Base-by-base conservation (phyloP, 352 stramenopile genomes). In the Phytophthora pini region DNA sequence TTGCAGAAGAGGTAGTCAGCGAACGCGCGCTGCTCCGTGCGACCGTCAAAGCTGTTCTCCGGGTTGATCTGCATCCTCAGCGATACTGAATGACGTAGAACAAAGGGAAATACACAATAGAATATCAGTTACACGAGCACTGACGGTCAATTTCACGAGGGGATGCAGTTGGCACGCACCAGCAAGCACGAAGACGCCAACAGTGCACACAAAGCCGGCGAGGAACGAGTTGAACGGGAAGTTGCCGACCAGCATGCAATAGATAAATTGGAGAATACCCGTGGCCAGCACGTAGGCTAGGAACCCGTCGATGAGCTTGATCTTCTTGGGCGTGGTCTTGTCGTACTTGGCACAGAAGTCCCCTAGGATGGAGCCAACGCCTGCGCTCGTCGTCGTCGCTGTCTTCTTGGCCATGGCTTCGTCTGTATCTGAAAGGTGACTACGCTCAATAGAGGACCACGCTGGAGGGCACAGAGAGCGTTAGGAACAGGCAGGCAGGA, bases 191-290 rank as follows among this genome's bases (percentile, higher is more conserved):
- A 97, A 97, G 59, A 94, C 86, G 52, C 90, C 90, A 32, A 97
- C 86, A 17, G 87, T 94, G 77, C 87, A 96, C 31, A 96, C 82
- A 55, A 97, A 96, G 59, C 89, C 89, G 15, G 90, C 90, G 36
- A 97, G 77, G 71, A 97, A 97, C 66, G 90, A 97, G 75, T 97
- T 97, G 79, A 97, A 97, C 24, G 90, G 90, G 76, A 97, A 97
- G 32, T 76, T 96, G 53, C 90, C 90, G 12, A 97, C 90, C 45
- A 97, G 73, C 57, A 80, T 51, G 76, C 89, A 97, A 87, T 97
- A 97, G 70, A 96, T 79, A 84, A 97, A 96, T 82, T 97, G 89
- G 56, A 95, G 85, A 50, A 94, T 79, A 54, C 89, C 90, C 52
- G 90, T 97, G 26, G 80, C 77, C 56, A 97, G 69, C 52, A 96